Evolutionary conservation across 805 yeast genomes (phyloP).

Genomic region (Metschnikowia corniflorae): DNA sequence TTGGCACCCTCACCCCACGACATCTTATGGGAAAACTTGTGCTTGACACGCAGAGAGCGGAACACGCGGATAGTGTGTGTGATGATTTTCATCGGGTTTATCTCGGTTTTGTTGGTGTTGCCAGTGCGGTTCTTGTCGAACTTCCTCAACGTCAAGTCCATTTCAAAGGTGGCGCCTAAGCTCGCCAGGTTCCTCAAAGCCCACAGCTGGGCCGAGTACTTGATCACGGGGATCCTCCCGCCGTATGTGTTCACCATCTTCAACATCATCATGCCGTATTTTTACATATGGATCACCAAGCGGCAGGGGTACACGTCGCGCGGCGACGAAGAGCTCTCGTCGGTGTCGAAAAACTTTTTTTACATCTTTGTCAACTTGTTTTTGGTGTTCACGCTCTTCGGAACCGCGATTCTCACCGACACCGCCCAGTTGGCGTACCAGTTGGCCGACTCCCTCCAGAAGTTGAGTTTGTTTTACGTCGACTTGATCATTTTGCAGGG

Average conservation of each 20-base stretch:
- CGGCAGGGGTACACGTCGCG: conserved; percentile 87
- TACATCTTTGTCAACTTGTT: conserved; percentile 92
- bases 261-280: conserved; percentile 78
- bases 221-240: conserved; percentile 87
- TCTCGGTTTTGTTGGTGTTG: conserved; percentile 69
- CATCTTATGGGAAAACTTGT: conserved; percentile 87
- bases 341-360: conserved; percentile 89
- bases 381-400: conserved; percentile 89
- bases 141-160: conserved; percentile 72
- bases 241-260: conserved; percentile 85
- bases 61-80: conserved; percentile 59
- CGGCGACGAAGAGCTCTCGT: conserved; percentile 87
- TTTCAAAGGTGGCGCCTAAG: conserved; percentile 76
- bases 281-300: conserved; percentile 78
- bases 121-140: conserved; percentile 88
- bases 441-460: conserved; percentile 75
- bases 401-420: conserved; percentile 86
- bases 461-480: conserved; percentile 82
- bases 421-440: conserved; percentile 86
- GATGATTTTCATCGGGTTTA: conserved; percentile 60
- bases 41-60: conserved; percentile 72
- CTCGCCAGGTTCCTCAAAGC: conserved; percentile 64
- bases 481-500: conserved; percentile 81
- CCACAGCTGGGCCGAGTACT: conserved; percentile 67
- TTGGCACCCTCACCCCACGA: conserved; percentile 97